Evolutionary conservation across 1,139 yeast species (phyloP).

Genomic region (Meyerozyma elateridarum): DNA sequence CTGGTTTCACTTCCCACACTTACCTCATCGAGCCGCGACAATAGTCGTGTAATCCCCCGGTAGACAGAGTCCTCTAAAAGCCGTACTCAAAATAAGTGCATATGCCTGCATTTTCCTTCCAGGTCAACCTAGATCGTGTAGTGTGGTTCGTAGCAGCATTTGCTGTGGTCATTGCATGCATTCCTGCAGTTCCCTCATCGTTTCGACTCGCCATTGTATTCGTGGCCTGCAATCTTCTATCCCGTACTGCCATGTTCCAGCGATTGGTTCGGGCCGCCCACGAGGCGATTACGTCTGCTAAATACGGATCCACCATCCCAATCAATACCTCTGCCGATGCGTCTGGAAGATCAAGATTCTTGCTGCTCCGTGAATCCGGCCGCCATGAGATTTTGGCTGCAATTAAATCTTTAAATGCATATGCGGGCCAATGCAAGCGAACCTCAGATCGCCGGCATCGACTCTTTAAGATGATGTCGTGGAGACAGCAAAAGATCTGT

Average conservation of each 20-base stretch:
- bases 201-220: constrained; percentile 2
- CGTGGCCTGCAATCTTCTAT: constrained; percentile 1
- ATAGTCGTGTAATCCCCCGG: constrained; percentile 4
- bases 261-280: constrained; percentile 1
- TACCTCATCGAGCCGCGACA: constrained; percentile 1
- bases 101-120: too few relatives aligned
- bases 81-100: too few relatives aligned
- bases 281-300: neutral
- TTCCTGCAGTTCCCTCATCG: neutral
- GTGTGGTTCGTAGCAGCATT: constrained; percentile 2
- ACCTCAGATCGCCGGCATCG: constrained; percentile 44
- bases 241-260: constrained; percentile 7
- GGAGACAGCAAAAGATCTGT: constrained; percentile 53
- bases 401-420: constrained; percentile 45
- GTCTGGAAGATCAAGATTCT: constrained; percentile 5
- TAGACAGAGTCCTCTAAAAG: too few relatives aligned
- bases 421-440: constrained; percentile 33
- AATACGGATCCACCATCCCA: too few relatives aligned
- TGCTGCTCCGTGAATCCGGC: constrained; percentile 7
- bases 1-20: neutral
- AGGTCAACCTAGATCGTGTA: constrained; percentile 1
- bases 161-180: neutral
- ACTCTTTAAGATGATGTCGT: constrained; percentile 45
- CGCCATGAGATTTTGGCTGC: constrained; percentile 43
- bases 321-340: too few relatives aligned